Conservation (phyloP, 495 filamentous ascomycete species). For the Eremomyces bilateralis region DNA sequence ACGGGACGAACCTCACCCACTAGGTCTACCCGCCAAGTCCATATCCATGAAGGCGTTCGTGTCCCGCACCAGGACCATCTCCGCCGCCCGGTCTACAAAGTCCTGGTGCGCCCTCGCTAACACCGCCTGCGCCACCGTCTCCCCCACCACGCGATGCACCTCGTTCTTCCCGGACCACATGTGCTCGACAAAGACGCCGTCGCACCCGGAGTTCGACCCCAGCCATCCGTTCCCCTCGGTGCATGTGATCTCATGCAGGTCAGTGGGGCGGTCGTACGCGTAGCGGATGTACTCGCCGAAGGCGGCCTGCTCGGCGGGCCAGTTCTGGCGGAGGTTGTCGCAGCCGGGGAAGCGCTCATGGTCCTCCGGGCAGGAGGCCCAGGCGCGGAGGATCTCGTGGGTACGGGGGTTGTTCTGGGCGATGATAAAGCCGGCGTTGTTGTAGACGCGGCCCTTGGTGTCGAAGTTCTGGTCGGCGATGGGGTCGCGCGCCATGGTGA, state of each 20-base stretch:
- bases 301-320: neutral
- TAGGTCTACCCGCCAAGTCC: too few species aligned
- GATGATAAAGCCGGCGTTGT: conserved; percentile 2
- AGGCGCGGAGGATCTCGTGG: neutral
- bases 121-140: neutral
- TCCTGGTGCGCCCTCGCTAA: neutral
- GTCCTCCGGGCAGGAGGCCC: conserved; percentile 1
- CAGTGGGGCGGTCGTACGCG: neutral
- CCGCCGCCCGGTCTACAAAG: neutral
- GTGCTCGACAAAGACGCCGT: neutral
- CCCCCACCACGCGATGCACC: neutral
- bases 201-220: neutral
- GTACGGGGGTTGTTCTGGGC: conserved; percentile 2
- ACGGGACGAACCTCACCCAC: too few species aligned
- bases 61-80: too few species aligned
- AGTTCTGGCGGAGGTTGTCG: neutral
- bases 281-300: conserved; percentile 2
- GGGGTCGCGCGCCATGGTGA: conserved; percentile 1
- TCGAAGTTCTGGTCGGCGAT: neutral
- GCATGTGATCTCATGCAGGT: conserved; percentile 1
- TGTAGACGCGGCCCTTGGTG: neutral
- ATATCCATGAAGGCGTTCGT: too few species aligned
- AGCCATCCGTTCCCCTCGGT: conserved; percentile 1
- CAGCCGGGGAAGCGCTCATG: neutral
- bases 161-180: neutral